Evolutionary conservation across 2,329 filamentous ascomycete genomes (phyloP).

Genomic region (Colletotrichum tabaci): DNA sequence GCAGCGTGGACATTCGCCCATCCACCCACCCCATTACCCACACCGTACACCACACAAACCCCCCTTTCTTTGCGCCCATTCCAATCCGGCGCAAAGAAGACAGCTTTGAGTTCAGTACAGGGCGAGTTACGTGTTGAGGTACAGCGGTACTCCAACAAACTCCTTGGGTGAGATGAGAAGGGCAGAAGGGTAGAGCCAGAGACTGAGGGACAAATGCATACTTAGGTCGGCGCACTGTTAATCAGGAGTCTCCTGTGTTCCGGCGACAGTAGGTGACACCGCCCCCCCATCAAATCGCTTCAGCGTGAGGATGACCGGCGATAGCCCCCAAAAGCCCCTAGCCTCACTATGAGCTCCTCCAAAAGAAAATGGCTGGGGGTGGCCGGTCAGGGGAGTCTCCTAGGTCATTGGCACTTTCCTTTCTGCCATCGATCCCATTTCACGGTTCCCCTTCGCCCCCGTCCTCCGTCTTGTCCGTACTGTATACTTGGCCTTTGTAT

Average conservation of each 20-base stretch:
- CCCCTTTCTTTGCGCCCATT: background rate
- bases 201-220: background rate
- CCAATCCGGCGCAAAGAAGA: background rate
- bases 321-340: conserved; percentile 39
- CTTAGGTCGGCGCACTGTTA: conserved; percentile 21
- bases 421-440: background rate
- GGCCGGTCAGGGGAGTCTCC: conserved; percentile 6
- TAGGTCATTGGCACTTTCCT: background rate
- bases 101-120: background rate
- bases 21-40: conserved; percentile 6
- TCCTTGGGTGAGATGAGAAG: background rate
- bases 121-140: background rate
- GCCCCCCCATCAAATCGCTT: conserved; percentile 36
- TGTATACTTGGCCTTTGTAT: conserved; percentile 19
- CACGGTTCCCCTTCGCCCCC: background rate
- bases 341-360: conserved; percentile 11
- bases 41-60: conserved; percentile 11
- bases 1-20: conserved; percentile 13
- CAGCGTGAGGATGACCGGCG: conserved; percentile 36
- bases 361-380: conserved; percentile 2
- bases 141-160: background rate
- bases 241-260: conserved; percentile 23
- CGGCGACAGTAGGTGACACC: conserved; percentile 17
- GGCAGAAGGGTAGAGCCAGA: background rate
- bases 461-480: background rate